A percentile compares a stretch with the other conserved stretches of the same genome.
These are phyloP conservation scores for Vitis hybrid DNA, from an alignment of 177 flowering plant genomes.

Conservation along the genomic window DNA sequence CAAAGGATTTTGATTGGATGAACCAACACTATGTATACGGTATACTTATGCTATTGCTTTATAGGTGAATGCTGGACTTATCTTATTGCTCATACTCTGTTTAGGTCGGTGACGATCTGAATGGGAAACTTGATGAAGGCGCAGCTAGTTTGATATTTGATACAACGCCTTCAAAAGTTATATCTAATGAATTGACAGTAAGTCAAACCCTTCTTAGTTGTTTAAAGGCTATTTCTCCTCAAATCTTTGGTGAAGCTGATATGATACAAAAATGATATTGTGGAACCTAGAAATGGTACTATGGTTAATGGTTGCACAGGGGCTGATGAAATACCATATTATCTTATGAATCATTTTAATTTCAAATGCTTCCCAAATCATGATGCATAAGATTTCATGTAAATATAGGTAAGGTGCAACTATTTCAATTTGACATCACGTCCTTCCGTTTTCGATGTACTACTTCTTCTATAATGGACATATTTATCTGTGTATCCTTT, in stretches of 20 bases:
- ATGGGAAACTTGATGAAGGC: constrained; percentile 83
- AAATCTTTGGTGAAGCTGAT: background rate
- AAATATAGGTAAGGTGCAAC: no score
- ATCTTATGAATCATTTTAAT: no score
- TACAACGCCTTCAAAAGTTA: constrained; percentile 89
- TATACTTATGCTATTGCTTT: background rate
- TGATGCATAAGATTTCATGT: no score
- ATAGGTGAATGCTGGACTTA: background rate
- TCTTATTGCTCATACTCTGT: constrained; percentile 9
- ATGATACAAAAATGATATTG: background rate
- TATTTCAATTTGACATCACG: no score
- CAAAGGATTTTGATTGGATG: background rate
- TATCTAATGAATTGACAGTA: constrained; percentile 86
- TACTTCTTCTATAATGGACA: no score
- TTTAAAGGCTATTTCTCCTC: background rate
- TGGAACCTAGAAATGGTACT: background rate
- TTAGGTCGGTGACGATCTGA: constrained; percentile 63
- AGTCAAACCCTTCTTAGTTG: constrained; percentile 23
- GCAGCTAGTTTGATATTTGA: constrained; percentile 75
- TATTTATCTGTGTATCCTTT: no score
- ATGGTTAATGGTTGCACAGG: background rate
- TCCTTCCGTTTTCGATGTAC: no score
- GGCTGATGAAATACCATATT: background rate
- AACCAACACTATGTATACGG: background rate
- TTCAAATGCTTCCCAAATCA: no score